phyloP scores from a whole-genome alignment of 1,284 basidiomycete species.

The Trichosporon asahii region DNA sequence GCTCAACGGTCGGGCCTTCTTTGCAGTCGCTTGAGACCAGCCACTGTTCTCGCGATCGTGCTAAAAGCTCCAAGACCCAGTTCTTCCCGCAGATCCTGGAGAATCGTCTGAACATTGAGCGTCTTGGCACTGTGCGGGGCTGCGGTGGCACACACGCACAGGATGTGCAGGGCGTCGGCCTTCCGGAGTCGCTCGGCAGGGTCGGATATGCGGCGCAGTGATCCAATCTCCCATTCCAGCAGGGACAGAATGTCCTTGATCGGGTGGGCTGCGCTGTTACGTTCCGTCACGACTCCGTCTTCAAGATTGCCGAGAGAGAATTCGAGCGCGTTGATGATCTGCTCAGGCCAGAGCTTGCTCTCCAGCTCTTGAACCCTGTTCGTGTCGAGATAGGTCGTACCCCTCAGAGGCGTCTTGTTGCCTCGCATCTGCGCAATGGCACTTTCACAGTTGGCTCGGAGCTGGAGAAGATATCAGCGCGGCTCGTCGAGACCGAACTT shows the following conservation, averaged over 20 bases:
- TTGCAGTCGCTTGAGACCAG: too few relatives aligned
- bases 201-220: not conserved
- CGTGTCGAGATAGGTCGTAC: not conserved
- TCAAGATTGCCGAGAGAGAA: not conserved
- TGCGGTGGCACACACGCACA: not conserved
- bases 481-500: not conserved
- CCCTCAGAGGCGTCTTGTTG: too few relatives aligned
- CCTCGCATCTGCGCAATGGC: not conserved
- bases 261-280: not conserved
- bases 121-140: not conserved
- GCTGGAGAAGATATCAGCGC: not conserved
- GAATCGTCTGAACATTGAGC: too few relatives aligned
- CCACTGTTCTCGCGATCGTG: too few relatives aligned
- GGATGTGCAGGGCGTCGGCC: not conserved
- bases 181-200: not conserved
- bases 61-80: too few relatives aligned
- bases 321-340: not conserved
- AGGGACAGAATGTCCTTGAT: not conserved
- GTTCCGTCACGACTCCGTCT: not conserved
- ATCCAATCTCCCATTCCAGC: not conserved
- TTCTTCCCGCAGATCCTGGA: too few relatives aligned
- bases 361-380: not conserved
- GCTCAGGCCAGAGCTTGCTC: not conserved
- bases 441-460: not conserved
- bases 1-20: too few relatives aligned